A percentile compares a stretch with the other conserved stretches of the same genome.
phyloP scores from a whole-genome alignment of 495 filamentous ascomycete species.

The Recurvomyces mirabilis region DNA sequence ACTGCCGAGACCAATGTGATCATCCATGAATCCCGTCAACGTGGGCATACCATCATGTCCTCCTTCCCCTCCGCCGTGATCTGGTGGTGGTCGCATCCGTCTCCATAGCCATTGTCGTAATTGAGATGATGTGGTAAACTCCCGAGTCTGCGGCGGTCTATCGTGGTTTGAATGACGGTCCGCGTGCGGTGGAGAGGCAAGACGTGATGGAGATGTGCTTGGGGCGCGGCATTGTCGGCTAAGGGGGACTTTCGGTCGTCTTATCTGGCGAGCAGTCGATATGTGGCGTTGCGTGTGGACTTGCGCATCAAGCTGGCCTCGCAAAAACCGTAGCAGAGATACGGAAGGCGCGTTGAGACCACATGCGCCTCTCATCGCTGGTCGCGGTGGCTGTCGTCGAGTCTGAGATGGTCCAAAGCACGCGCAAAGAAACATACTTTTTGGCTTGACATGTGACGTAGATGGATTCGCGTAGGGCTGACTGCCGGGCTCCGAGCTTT shows the following conservation, averaged over 20 bases:
- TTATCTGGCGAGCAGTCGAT: not conserved
- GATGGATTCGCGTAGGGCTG: too few relatives aligned
- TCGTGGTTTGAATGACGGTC: not conserved
- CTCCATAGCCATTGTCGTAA: constrained; percentile 13
- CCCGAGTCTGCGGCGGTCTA: constrained; percentile 1
- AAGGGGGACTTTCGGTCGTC: constrained; percentile 6
- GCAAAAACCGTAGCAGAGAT: constrained; percentile 18
- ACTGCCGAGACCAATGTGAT: constrained; percentile 39
- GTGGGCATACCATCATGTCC: constrained; percentile 44
- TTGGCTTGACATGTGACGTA: too few relatives aligned
- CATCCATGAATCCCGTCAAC: constrained; percentile 36
- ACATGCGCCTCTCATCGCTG: constrained; percentile 10
- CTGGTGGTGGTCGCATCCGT: constrained; percentile 4
- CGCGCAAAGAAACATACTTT: too few relatives aligned
- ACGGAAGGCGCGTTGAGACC: constrained; percentile 7
- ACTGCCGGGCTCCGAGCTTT: too few relatives aligned
- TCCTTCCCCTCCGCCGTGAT: constrained; percentile 10
- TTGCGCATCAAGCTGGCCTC: constrained; percentile 15
- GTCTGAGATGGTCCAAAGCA: too few relatives aligned
- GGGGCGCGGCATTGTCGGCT: constrained; percentile 10
- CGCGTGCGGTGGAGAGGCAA: not conserved
- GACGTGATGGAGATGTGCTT: not conserved
- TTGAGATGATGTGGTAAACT: constrained; percentile 10
- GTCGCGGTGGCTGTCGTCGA: too few relatives aligned
- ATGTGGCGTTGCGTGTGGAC: not conserved